Percentiles rank a stretch among this genome's conserved stretches.
Evolutionary conservation across 2,329 filamentous ascomycete species (phyloP).

Genomic region (Fusarium poae): DNA sequence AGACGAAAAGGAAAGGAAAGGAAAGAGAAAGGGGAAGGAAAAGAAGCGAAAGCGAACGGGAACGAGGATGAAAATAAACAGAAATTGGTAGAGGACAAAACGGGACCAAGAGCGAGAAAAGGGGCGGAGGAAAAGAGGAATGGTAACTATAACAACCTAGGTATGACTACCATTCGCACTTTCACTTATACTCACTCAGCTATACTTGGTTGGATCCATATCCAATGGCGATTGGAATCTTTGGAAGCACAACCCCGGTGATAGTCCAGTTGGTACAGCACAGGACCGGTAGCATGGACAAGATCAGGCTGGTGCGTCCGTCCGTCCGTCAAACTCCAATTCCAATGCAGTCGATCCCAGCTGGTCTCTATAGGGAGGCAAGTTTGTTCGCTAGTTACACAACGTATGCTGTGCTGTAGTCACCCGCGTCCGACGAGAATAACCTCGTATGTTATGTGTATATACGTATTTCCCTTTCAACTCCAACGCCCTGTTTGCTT

Average conservation of each 20-base stretch:
- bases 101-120: slow-evolving; percentile 15
- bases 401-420: slow-evolving; percentile 41
- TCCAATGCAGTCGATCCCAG: neutral
- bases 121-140: slow-evolving; percentile 4
- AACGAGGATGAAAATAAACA: slow-evolving; percentile 2
- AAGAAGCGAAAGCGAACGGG: slow-evolving; percentile 27
- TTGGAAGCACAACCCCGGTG: slow-evolving; percentile 39
- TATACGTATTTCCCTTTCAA: neutral
- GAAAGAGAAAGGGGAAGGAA: slow-evolving; percentile 18
- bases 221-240: slow-evolving; percentile 2
- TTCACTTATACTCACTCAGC: neutral
- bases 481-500: neutral
- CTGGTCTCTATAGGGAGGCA: slow-evolving; percentile 12
- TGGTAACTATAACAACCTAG: neutral
- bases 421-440: slow-evolving; percentile 54
- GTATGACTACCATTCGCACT: neutral
- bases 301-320: slow-evolving; percentile 45
- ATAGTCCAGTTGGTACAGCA: slow-evolving; percentile 35
- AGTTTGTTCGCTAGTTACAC: slow-evolving; percentile 46
- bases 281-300: slow-evolving; percentile 44
- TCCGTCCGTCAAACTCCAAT: slow-evolving; percentile 27
- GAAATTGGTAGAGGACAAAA: slow-evolving; percentile 16
- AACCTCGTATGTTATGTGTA: slow-evolving; percentile 56
- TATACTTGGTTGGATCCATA: neutral
- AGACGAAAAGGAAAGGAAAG: neutral